These are phyloP conservation scores for Fusarium redolens DNA, from an alignment of 2,329 filamentous ascomycete genomes.

Conservation along the genomic window DNA sequence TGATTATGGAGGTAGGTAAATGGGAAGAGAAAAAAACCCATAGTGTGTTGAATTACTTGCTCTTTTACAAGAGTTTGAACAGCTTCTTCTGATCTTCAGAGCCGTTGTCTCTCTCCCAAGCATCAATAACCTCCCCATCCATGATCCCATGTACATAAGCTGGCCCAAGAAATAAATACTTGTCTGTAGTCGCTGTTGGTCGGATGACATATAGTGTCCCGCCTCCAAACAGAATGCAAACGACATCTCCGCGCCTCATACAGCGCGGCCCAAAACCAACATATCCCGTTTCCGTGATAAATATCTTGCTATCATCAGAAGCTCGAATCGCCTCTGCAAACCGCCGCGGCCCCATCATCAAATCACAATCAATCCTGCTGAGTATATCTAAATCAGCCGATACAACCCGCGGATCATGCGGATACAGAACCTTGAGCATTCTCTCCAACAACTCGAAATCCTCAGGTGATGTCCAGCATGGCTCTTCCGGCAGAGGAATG, in stretches of 20 bases:
- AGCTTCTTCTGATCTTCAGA: neutral
- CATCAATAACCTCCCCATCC: neutral
- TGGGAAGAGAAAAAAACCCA: no score
- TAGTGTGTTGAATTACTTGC: no score
- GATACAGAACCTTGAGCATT: neutral
- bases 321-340: fast-evolving
- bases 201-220: neutral
- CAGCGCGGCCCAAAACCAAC: neutral
- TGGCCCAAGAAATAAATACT: neutral
- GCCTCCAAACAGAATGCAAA: neutral
- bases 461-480: neutral
- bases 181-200: fast-evolving
- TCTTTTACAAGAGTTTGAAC: neutral
- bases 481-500: fast-evolving
- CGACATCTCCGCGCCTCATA: neutral
- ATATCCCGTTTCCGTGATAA: neutral
- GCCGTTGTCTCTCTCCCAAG: neutral
- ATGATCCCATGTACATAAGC: neutral
- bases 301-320: neutral
- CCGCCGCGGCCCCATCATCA: no score
- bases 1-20: no score
- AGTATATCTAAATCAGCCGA: neutral
- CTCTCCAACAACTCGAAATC: neutral
- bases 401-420: fast-evolving
- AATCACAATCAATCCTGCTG: neutral